phyloP scores from a whole-genome alignment of 208 protist species.

The Trypanosoma mega region DNA sequence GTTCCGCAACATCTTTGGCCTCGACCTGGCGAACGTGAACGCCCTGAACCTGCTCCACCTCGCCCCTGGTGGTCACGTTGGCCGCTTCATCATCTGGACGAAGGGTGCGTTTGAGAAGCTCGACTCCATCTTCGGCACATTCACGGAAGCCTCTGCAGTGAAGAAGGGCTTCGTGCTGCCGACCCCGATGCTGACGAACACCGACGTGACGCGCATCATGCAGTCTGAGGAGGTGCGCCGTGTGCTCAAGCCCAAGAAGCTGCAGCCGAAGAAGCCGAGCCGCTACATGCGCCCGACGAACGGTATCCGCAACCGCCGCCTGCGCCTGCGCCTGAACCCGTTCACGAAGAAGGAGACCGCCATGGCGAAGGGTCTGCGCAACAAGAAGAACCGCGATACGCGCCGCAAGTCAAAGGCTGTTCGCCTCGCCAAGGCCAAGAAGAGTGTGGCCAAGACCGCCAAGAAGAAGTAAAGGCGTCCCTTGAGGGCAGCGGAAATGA shows the following conservation, averaged over 20 bases:
- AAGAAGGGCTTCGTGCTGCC: slow-evolving; percentile 90
- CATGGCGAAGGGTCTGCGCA: slow-evolving; percentile 54
- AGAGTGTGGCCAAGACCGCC: slow-evolving; percentile 30
- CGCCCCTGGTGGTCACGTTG: slow-evolving; percentile 98
- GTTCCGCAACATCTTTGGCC: slow-evolving; percentile 97
- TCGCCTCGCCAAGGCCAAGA: slow-evolving; percentile 53
- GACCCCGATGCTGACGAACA: slow-evolving; percentile 64
- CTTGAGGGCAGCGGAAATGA: too few relatives aligned
- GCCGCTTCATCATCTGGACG: slow-evolving; percentile 99
- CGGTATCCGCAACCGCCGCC: slow-evolving; percentile 78
- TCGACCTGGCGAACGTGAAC: slow-evolving; percentile 94
- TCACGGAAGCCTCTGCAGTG: slow-evolving; percentile 61
- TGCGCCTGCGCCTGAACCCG: slow-evolving; percentile 76
- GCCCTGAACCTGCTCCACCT: slow-evolving; percentile 98
- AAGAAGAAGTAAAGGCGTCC: slow-evolving; percentile 42
- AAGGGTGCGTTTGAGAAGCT: slow-evolving; percentile 97
- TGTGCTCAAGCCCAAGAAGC: slow-evolving; percentile 75
- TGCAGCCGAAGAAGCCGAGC: slow-evolving; percentile 56
- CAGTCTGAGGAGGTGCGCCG: slow-evolving; percentile 81
- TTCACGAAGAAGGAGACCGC: slow-evolving; percentile 61
- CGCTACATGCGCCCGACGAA: slow-evolving; percentile 55
- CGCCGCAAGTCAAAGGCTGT: slow-evolving; percentile 41
- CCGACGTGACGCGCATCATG: slow-evolving; percentile 82
- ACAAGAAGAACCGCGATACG: slow-evolving; percentile 46
- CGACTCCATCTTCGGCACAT: slow-evolving; percentile 96